phyloP scores from a whole-genome alignment of 345 rosid genomes.

The Pistacia atlantica region DNA sequence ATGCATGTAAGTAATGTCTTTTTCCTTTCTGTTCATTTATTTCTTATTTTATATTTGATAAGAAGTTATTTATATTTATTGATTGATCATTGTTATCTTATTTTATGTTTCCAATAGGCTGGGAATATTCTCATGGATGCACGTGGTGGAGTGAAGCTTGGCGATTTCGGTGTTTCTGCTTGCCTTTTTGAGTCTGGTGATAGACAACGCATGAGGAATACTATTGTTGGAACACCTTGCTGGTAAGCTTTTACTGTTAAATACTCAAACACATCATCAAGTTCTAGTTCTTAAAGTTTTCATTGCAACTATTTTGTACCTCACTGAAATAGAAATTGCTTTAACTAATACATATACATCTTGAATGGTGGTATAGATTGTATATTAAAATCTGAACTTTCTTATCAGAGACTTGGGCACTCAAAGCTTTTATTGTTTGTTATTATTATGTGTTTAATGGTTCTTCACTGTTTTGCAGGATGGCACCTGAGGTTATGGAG shows the following conservation, averaged over 20 bases:
- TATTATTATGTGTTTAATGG: neutral
- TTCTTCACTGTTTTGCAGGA: slow-evolving; percentile 54
- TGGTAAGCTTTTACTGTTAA: slow-evolving; percentile 54
- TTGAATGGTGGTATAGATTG: neutral
- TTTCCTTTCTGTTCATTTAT: too few species aligned
- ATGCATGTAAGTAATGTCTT: neutral
- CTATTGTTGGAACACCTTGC: slow-evolving; percentile 99
- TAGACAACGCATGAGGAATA: slow-evolving; percentile 95
- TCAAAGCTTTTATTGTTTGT: neutral
- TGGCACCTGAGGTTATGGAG: slow-evolving; percentile 99
- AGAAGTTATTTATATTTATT: neutral
- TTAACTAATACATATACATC: neutral
- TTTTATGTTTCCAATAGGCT: slow-evolving; percentile 53
- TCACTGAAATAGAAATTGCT: neutral
- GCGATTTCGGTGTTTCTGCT: slow-evolving; percentile 98
- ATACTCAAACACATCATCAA: slow-evolving; percentile 14
- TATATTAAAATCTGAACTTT: neutral
- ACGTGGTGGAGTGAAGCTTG: slow-evolving; percentile 83
- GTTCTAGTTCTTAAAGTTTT: neutral
- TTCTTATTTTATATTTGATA: neutral
- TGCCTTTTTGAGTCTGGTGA: slow-evolving; percentile 99
- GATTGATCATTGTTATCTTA: neutral
- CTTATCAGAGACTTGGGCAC: neutral
- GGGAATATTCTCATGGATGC: slow-evolving; percentile 87
- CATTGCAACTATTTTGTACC: neutral